A percentile compares a stretch with the other conserved stretches of the same genome.
phyloP scores from a whole-genome alignment of 192 early-diverging fungal genomes.

The Umbelopsis isabellina region DNA sequence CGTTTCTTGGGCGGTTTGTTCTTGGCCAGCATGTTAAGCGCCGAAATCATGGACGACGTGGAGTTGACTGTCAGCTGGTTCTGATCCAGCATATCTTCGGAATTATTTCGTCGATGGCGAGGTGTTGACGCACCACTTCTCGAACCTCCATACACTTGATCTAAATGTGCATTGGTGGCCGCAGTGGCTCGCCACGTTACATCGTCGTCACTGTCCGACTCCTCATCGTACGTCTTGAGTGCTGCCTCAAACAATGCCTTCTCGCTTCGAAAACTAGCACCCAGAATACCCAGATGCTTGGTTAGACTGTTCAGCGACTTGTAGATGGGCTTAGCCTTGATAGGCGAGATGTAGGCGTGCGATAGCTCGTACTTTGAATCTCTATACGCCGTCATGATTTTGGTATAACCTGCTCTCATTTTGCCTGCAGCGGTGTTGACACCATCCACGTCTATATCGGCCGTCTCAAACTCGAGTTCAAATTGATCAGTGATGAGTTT shows the following conservation, averaged over 20 bases:
- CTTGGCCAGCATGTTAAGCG: neutral
- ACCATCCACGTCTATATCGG: slow-evolving; percentile 9
- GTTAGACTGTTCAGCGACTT: slow-evolving; percentile 32
- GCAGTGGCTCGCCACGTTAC: neutral
- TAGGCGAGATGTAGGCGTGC: slow-evolving; percentile 33
- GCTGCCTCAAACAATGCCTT: slow-evolving; percentile 39
- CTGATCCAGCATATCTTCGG: slow-evolving; percentile 30
- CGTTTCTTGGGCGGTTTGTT: slow-evolving; percentile 34
- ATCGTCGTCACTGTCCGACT: slow-evolving; percentile 25
- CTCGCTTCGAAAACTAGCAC: slow-evolving; percentile 36
- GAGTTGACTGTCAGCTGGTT: slow-evolving; percentile 36
- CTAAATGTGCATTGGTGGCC: neutral
- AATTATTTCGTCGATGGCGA: neutral
- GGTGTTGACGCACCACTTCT: neutral
- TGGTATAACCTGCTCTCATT: slow-evolving; percentile 39
- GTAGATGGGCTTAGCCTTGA: slow-evolving; percentile 28
- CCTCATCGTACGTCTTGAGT: slow-evolving; percentile 21
- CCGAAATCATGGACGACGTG: slow-evolving; percentile 19
- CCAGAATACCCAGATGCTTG: slow-evolving; percentile 36
- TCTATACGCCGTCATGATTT: slow-evolving; percentile 40
- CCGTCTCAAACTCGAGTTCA: slow-evolving; percentile 33
- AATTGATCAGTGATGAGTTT: slow-evolving; percentile 39
- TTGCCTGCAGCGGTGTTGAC: slow-evolving; percentile 24
- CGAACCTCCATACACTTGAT: slow-evolving; percentile 6
- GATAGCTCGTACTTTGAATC: slow-evolving; percentile 44